phyloP scores from a whole-genome alignment of 1,139 yeast species.

The Suhomyces coccinellae region DNA sequence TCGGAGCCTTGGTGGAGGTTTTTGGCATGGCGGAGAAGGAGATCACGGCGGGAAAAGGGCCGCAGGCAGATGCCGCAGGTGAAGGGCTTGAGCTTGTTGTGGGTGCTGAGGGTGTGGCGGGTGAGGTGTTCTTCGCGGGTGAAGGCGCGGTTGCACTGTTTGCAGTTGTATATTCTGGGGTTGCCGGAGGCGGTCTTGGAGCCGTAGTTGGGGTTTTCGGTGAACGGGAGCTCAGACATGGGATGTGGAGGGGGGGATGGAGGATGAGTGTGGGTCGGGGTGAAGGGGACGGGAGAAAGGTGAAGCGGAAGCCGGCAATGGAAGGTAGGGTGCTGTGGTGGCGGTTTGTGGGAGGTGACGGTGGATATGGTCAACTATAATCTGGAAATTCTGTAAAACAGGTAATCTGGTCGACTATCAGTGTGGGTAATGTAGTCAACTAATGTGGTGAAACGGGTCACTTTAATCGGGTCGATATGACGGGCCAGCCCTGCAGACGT shows the following conservation, averaged over 20 bases:
- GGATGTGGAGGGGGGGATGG: neutral
- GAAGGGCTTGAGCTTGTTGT: conserved; percentile 49
- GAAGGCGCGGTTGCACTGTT: conserved; percentile 46
- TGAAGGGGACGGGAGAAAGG: neutral
- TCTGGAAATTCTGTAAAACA: too few species aligned
- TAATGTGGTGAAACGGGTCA: too few species aligned
- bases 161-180: conserved; percentile 45
- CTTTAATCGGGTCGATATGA: too few species aligned
- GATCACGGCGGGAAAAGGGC: conserved; percentile 33
- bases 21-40: conserved; percentile 33
- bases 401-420: too few species aligned
- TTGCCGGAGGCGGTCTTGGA: conserved; percentile 49
- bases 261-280: neutral
- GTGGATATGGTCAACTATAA: too few species aligned
- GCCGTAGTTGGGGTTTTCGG: conserved; percentile 31
- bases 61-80: conserved; percentile 33
- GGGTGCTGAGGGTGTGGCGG: conserved; percentile 46
- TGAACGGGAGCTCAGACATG: conserved; percentile 4
- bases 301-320: neutral
- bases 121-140: conserved; percentile 51
- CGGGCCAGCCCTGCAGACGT: too few species aligned
- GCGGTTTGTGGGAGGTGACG: too few species aligned
- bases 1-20: conserved; percentile 36
- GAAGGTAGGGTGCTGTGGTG: too few species aligned
- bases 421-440: too few species aligned